Evolutionary conservation across 805 yeast species (phyloP), one percentile per base, ranked within the genome.

Genomic region (Yarrowia alimentaria): DNA sequence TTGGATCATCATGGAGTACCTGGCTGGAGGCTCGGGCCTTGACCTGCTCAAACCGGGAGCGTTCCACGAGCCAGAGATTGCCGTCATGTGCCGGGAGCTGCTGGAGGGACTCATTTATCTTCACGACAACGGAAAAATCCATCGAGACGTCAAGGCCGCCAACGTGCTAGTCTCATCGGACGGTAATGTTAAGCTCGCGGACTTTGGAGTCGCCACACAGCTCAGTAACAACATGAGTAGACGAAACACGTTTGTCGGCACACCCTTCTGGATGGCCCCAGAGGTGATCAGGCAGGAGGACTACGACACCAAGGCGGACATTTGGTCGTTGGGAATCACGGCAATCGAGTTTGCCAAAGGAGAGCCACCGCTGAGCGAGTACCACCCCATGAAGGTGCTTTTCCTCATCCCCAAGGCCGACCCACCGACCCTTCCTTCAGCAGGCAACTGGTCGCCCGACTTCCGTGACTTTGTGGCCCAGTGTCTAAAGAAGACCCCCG

Each of bases 231-330:
- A 83, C 12, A 52, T 67, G 35, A 65, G 70, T 17, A 73, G 73
- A 54, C 76, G 82, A 56, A 78, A 77, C 51, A 86, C 96, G 0
- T 83, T 90, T 72, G 96, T 89, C 48, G 98, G 98, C 1, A 89
- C 97, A 0, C 96, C 97, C 11, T 87, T 79, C 66, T 90, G 97
- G 97, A 90, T 91, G 98, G 99, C 99, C 0, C 99, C 99, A 0
- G 99, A 93, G 64, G 85, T 91, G n/a, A 64, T 72, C 5, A 64
- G 75, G 61, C 60, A 65, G 37, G 64, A 68, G 8, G 95, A 93
- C 0, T 89, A 93, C 64, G 76, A 85, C 61, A 85, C 82, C 55
- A 85, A 84, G 60, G 95, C 89, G 1, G 99, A 93, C 63, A 85
- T 93, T 49, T 93, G 99, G 99, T 88, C 96, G 0, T 70, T 89